Percentiles rank a stretch among this genome's conserved stretches.
These are phyloP conservation scores for Aspergillus saccharolyticus DNA, from an alignment of 495 filamentous ascomycete species.

Conservation along the genomic window DNA sequence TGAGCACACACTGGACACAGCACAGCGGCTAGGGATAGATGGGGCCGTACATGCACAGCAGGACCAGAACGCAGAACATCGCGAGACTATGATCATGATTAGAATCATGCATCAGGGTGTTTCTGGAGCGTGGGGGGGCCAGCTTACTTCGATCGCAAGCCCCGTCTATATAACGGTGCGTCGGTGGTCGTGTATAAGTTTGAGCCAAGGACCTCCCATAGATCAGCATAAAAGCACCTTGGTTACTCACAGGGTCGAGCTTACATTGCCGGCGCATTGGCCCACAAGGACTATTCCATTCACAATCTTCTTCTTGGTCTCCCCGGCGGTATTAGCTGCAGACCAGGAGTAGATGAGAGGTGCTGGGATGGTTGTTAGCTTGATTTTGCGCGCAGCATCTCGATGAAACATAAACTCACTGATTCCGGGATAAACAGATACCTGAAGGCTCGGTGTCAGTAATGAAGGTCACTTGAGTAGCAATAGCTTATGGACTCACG, in stretches of 20 bases:
- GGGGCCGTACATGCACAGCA: constrained; percentile 37
- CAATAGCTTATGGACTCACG: constrained; percentile 19
- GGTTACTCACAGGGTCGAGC: constrained; percentile 15
- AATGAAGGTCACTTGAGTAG: too few relatives aligned
- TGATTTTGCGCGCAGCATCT: not conserved
- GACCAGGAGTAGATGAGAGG: constrained; percentile 62
- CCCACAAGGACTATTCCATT: constrained; percentile 55
- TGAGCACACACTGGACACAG: not conserved
- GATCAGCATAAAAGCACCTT: constrained; percentile 1
- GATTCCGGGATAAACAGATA: constrained; percentile 53
- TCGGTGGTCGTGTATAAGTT: constrained; percentile 55
- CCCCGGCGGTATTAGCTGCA: constrained; percentile 57
- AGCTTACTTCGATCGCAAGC: constrained; percentile 47
- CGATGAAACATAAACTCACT: constrained; percentile 31
- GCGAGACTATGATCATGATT: constrained; percentile 32
- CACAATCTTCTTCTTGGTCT: constrained; percentile 59
- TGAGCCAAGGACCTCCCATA: constrained; percentile 46
- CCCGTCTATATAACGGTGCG: constrained; percentile 48
- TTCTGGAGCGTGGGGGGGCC: not conserved
- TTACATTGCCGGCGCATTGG: constrained; percentile 54
- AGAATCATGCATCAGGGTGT: not conserved
- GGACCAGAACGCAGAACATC: constrained; percentile 50
- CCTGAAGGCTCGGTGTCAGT: constrained; percentile 30
- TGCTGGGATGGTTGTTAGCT: constrained; percentile 35
- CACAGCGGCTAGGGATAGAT: not conserved